Percentiles rank a stretch among this genome's conserved stretches.
phyloP scores from a whole-genome alignment of 352 stramenopile species.

The Globisporangium paddicum region DNA sequence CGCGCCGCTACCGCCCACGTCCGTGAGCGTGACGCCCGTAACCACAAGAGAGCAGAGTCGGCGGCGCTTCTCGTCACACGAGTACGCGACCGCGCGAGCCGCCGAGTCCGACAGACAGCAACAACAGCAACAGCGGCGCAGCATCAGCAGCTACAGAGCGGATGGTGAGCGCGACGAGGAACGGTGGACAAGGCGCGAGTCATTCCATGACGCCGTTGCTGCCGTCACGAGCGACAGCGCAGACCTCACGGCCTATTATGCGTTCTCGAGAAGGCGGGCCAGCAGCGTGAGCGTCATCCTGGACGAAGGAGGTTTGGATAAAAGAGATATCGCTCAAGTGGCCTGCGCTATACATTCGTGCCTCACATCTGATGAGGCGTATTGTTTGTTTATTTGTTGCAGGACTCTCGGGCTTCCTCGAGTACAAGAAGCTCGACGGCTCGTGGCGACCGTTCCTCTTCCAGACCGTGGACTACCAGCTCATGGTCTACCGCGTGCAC shows the following conservation, averaged over 20 bases:
- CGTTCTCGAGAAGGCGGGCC: slow-evolving; percentile 45
- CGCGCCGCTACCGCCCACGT: neutral
- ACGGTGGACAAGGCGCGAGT: neutral
- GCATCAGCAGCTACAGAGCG: neutral
- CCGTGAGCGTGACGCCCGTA: neutral
- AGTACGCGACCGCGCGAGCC: neutral
- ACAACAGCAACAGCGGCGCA: neutral
- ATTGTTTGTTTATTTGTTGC: neutral
- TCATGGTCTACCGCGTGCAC: slow-evolving; percentile 68
- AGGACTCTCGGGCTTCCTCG: slow-evolving; percentile 55
- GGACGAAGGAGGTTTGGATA: slow-evolving; percentile 32
- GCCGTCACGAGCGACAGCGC: slow-evolving; percentile 22
- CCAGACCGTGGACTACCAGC: slow-evolving; percentile 61
- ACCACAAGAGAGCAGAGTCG: slow-evolving; percentile 2
- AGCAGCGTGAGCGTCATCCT: slow-evolving; percentile 35
- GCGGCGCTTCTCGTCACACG: slow-evolving; percentile 10
- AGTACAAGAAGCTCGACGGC: slow-evolving; percentile 68
- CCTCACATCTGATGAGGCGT: neutral
- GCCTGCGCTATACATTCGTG: no score
- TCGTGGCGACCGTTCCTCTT: slow-evolving; percentile 76
- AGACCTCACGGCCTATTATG: slow-evolving; percentile 58
- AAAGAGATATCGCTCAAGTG: no score
- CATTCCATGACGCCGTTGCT: slow-evolving; percentile 9
- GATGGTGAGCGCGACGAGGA: neutral
- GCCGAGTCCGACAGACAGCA: neutral